phyloP scores from a whole-genome alignment of 2,329 filamentous ascomycete species.

The Ophiostoma ips region DNA sequence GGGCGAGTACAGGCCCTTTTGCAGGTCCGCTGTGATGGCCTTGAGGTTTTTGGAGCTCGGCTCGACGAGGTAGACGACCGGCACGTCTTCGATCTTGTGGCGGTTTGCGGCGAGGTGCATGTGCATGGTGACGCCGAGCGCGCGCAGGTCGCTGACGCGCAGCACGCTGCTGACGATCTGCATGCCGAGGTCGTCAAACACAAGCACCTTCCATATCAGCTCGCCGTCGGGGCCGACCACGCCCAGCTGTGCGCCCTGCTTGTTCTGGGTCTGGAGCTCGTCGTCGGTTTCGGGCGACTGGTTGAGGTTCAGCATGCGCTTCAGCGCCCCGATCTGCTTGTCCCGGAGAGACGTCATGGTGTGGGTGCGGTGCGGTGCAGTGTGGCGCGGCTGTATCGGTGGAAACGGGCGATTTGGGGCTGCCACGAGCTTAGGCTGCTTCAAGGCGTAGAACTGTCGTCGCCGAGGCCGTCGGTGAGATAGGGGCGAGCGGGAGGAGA shows the following conservation, averaged over 20 bases:
- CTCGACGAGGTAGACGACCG: constrained; percentile 91
- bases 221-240: constrained; percentile 79
- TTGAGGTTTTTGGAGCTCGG: constrained; percentile 70
- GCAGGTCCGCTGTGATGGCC: constrained; percentile 70
- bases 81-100: constrained; percentile 89
- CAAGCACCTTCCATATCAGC: constrained; percentile 93
- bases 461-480: not conserved
- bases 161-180: constrained; percentile 96
- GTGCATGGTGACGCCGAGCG: constrained; percentile 94
- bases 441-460: not conserved
- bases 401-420: not conserved
- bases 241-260: constrained; percentile 44
- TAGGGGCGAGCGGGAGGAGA: not conserved
- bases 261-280: constrained; percentile 29
- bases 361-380: not conserved
- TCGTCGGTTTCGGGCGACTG: constrained; percentile 46
- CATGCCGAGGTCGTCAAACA: constrained; percentile 80
- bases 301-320: constrained; percentile 93
- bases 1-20: constrained; percentile 77
- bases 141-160: constrained; percentile 79
- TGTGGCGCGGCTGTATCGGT: too few relatives aligned
- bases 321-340: constrained; percentile 41
- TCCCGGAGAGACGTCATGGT: constrained; percentile 13
- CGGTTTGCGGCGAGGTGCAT: constrained; percentile 72
- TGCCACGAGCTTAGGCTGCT: not conserved